Evolutionary conservation across 805 yeast species (phyloP).

Genomic region (Metschnikowia matae): DNA sequence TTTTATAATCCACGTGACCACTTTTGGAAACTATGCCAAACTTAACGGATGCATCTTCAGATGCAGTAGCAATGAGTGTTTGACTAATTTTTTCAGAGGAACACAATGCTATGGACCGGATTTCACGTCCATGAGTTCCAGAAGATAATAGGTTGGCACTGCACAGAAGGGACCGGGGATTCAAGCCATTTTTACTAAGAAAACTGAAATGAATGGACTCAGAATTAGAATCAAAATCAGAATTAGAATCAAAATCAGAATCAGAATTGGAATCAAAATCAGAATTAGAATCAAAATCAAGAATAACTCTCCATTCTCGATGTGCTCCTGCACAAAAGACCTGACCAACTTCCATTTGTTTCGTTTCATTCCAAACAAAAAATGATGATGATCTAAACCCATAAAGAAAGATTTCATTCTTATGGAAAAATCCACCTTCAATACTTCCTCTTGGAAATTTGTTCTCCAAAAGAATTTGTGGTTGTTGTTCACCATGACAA

Average conservation of each 20-base stretch:
- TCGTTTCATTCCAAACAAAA: slow-evolving; percentile 77
- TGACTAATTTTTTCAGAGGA: slow-evolving; percentile 24
- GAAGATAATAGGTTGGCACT: slow-evolving; percentile 31
- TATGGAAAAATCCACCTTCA: slow-evolving; percentile 61
- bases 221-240: too few relatives aligned
- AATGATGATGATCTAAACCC: slow-evolving; percentile 83
- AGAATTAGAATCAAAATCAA: not conserved
- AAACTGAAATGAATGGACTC: slow-evolving; percentile 44
- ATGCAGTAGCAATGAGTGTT: slow-evolving; percentile 62
- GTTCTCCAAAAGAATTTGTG: slow-evolving; percentile 47
- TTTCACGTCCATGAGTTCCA: slow-evolving; percentile 91
- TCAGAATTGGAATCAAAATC: too few relatives aligned
- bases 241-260: too few relatives aligned
- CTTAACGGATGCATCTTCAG: slow-evolving; percentile 82
- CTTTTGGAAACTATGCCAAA: slow-evolving; percentile 39
- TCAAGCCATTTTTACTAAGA: slow-evolving; percentile 50
- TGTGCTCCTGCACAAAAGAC: slow-evolving; percentile 91
- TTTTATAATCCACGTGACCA: slow-evolving; percentile 45
- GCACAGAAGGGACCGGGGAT: slow-evolving; percentile 26
- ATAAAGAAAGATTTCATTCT: slow-evolving; percentile 52
- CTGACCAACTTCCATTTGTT: slow-evolving; percentile 62
- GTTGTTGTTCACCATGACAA: slow-evolving; percentile 4
- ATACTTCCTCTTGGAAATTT: slow-evolving; percentile 70
- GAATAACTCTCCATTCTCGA: slow-evolving; percentile 66
- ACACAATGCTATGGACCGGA: slow-evolving; percentile 67